Conservation (phyloP, 2,329 filamentous ascomycete species). For the Alternaria viburni region DNA sequence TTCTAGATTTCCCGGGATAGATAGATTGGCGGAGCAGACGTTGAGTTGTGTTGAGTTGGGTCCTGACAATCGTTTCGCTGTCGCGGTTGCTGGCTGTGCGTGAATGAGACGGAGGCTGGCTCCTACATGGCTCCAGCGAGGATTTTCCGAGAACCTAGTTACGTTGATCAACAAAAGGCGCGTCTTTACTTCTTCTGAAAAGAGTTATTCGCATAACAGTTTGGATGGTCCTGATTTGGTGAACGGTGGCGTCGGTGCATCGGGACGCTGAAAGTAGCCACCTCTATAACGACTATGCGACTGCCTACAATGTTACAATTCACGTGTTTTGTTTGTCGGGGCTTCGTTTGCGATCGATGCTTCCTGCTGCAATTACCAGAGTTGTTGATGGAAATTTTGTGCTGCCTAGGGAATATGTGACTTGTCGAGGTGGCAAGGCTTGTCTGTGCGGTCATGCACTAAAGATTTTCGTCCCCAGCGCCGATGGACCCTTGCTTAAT, state of each 20-base stretch:
- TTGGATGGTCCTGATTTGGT: not conserved
- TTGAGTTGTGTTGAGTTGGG: not conserved
- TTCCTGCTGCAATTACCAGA: not conserved
- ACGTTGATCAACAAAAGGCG: not conserved
- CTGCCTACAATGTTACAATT: not conserved
- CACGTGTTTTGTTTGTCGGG: not conserved
- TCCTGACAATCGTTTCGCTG: not conserved
- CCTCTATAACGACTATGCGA: not conserved
- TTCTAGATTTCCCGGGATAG: not conserved
- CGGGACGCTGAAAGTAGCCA: not conserved
- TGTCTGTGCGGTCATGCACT: slow-evolving; percentile 4
- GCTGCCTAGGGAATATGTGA: not conserved
- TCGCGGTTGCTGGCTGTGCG: not conserved
- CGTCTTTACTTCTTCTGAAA: not conserved
- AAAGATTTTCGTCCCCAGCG: not conserved
- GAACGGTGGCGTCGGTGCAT: not conserved
- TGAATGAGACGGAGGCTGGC: not conserved
- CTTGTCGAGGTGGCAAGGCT: not conserved
- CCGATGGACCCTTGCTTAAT: not conserved
- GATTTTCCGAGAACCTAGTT: not conserved
- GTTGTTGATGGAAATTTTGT: not conserved
- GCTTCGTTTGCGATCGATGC: not conserved
- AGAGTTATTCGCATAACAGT: not conserved
- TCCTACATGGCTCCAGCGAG: not conserved
- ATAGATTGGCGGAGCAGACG: not conserved